Base-by-base conservation (phyloP, 169 alveolate species). In the Cryptosporidium bovis region DNA sequence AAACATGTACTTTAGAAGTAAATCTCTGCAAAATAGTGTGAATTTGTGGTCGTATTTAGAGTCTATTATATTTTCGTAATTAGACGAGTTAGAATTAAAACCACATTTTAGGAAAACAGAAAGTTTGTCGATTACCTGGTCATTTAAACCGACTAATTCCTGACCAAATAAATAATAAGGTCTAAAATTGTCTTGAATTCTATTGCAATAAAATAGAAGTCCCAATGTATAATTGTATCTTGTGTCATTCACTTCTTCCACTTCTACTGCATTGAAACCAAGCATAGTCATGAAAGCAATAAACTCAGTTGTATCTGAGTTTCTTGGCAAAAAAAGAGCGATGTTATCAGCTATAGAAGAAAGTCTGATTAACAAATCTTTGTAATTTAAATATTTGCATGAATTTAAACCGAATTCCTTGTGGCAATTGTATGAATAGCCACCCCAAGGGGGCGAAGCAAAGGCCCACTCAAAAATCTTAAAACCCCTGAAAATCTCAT, bases 361-460 rank as follows among this genome's bases (percentile, higher is more conserved):
- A 24, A 77, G 29, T 31, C 36, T 40, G 29, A 77, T 77, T 20
- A 77, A 56, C 29, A 77, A 55, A 2, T 77, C 87, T 62, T 56
- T 60, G 16, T 77, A 77, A 24, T 77, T 77, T 20, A 77, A n/a
- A 8, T 31, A n/a, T 34, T 31, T 24, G 13, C 29, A 40, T 10
- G 36, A 56, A n/a, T 77, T 60, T 12, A 77, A 77, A 40, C 34
- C 56, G 44, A 77, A 77, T 18, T 77, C 27, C 29, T 60, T 62
- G 20, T n/a, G 2, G 27, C 64, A 36, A 40, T 62, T 77, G 51
- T 77, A 77, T 8, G 69, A 60, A 56, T 77, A 60, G 16, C 87
- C 87, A 7, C 87, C 87, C 87, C 87, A 77, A 24, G 87, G 87
- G 27, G 87, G 87, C 12, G 87, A 77, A 7, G 87, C 71, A 77